Conservation (phyloP, 768 basidiomycete species). For the Naganishia vaughanmartiniae region DNA sequence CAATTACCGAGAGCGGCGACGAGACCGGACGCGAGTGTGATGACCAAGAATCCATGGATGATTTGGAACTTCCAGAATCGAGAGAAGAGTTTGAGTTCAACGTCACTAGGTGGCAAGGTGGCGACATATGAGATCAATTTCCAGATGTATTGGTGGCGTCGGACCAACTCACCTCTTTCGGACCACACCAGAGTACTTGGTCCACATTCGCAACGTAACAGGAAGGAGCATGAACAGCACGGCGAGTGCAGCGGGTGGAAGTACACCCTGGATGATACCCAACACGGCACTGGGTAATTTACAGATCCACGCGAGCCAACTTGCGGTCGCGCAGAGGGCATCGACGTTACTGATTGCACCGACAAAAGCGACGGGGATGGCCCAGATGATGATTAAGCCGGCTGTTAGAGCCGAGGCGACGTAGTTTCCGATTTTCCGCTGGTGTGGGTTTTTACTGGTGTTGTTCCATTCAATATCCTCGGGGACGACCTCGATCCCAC, state of each 20-base stretch:
- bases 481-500: conserved; percentile 50
- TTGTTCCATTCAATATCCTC: conserved; percentile 52
- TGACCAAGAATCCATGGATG: conserved; percentile 53
- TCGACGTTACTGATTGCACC: conserved; percentile 51
- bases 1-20: conserved; percentile 33
- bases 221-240: conserved; percentile 53
- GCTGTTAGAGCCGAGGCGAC: conserved; percentile 50
- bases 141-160: too few species aligned
- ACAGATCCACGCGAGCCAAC: conserved; percentile 52
- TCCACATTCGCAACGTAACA: conserved; percentile 45
- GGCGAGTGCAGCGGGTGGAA: conserved; percentile 51
- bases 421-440: conserved; percentile 41
- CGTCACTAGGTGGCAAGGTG: conserved; percentile 36
- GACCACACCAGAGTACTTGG: conserved; percentile 47
- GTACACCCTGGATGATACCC: conserved; percentile 51
- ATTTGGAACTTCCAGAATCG: conserved; percentile 53
- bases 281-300: conserved; percentile 36
- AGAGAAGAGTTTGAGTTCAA: conserved; percentile 50
- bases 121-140: not conserved
- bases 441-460: conserved; percentile 48
- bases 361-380: conserved; percentile 47
- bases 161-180: conserved; percentile 40
- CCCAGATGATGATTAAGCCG: conserved; percentile 52
- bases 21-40: conserved; percentile 50
- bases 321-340: conserved; percentile 40